A percentile compares a stretch with the other conserved stretches of the same genome.
These are phyloP conservation scores for Phaeosphaeriaceae sp. DNA, from an alignment of 2,329 filamentous ascomycete species.

Conservation along the genomic window DNA sequence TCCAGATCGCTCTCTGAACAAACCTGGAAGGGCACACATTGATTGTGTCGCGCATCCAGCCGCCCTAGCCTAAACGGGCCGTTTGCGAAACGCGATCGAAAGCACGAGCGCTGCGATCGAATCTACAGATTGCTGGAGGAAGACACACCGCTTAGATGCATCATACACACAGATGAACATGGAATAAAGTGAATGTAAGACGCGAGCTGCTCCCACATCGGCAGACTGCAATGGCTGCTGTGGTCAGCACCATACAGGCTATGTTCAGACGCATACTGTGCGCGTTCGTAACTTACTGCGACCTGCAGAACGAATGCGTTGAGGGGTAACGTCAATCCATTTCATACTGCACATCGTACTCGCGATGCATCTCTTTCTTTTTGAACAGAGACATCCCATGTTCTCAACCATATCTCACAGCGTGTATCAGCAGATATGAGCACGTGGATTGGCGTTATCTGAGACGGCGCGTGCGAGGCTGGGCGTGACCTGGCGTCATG, in stretches of 20 bases:
- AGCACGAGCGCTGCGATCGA: neutral
- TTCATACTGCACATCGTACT: no score
- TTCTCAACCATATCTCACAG: neutral
- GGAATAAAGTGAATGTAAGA: neutral
- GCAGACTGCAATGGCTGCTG: neutral
- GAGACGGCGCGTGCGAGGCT: conserved; percentile 20
- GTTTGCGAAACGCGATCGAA: neutral
- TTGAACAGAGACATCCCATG: neutral
- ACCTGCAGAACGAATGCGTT: neutral
- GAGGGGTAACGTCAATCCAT: no score
- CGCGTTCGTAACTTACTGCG: neutral
- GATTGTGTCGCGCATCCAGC: neutral
- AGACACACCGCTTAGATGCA: neutral
- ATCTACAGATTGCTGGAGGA: neutral
- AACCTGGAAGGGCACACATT: neutral
- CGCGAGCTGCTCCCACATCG: neutral
- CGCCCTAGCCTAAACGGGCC: neutral
- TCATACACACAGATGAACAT: neutral
- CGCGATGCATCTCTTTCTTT: no score
- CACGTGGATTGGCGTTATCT: conserved; percentile 36
- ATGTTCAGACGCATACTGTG: no score
- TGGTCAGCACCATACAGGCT: neutral
- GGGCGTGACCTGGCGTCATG: conserved; percentile 32
- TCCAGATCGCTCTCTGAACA: neutral
- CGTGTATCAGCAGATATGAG: conserved; percentile 7